phyloP scores from a whole-genome alignment of 2,329 filamentous ascomycete species.

The Achaetomium macrosporum region DNA sequence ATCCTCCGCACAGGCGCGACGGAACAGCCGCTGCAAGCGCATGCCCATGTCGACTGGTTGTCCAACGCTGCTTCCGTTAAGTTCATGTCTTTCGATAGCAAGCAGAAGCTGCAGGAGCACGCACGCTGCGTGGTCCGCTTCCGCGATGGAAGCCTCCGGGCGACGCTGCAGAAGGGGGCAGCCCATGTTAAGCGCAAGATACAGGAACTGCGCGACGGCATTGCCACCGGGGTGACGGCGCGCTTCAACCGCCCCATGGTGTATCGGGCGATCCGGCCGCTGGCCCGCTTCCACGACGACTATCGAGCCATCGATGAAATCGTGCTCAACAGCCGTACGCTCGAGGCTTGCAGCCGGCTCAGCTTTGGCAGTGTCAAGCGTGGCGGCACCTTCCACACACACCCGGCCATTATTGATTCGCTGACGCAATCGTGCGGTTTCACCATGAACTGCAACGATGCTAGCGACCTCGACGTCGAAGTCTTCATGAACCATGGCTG shows the following conservation, averaged over 20 bases:
- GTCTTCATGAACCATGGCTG: constrained; percentile 56
- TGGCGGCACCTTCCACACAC: background rate
- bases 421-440: constrained; percentile 46
- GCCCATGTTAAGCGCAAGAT: background rate
- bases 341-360: constrained; percentile 2
- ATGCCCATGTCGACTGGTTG: background rate
- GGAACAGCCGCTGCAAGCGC: background rate
- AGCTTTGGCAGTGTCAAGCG: constrained; percentile 4
- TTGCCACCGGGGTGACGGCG: background rate
- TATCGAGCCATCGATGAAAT: constrained; percentile 28
- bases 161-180: background rate
- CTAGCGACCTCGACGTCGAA: constrained; percentile 45
- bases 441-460: constrained; percentile 52
- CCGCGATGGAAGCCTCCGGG: background rate
- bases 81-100: constrained; percentile 6
- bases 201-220: background rate
- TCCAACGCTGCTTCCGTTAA: background rate
- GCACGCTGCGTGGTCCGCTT: background rate
- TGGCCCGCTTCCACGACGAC: constrained; percentile 27
- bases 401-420: constrained; percentile 7
- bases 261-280: constrained; percentile 25
- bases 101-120: constrained; percentile 4
- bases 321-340: constrained; percentile 24
- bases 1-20: background rate
- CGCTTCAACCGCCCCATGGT: constrained; percentile 42